Evolutionary conservation across 495 filamentous ascomycete species (phyloP), one percentile per base, ranked within the genome.

Genomic region (Neurospora discreta): DNA sequence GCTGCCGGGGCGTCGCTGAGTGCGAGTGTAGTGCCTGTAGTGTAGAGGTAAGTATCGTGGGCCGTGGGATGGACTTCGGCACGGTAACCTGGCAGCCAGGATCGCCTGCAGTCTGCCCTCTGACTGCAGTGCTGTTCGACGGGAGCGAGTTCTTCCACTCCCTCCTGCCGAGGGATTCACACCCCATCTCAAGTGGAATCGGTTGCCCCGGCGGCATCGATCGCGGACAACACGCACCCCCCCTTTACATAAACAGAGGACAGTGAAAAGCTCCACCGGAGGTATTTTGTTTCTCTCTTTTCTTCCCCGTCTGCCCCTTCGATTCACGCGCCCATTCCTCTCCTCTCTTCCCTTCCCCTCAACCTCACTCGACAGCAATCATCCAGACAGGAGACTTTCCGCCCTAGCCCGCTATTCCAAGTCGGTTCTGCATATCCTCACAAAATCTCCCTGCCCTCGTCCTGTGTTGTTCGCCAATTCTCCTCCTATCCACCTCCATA

Each of bases 291-390:
- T 73, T 73, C 67, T 69, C 39, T 73, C 67, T 39, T 43, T 71
- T 71, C 69, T 65, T 71, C 52, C 69, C 69, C 69, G 43, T 36
- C 69, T 52, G 46, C 42, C 23, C 26, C 42, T 39, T 46, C 38
- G 30, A 43, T 60, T 70, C 60, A 69, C 71, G 39, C 44, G 38
- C 41, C 38, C 18, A 26, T 40, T 36, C 70, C 40, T 68, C 40
- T 69, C 41, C 13, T 71, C 52, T 71, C 74, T 72, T 72, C 72
- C 68, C 74, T 71, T 65, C 69, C 73, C 75, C 71, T 58, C 78
- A 78, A 80, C 78, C 77, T 78, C 77, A 75, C 80, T 77, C 72
- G 79, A 79, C 78, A 69, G 71, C 65, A 44, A 39, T 70, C 38
- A 71, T 42, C 52, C 73, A 73, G 71, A 75, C 72, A 76, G 73